Base-by-base conservation (phyloP, 208 protist species). In the Porcisia hertigi region DNA sequence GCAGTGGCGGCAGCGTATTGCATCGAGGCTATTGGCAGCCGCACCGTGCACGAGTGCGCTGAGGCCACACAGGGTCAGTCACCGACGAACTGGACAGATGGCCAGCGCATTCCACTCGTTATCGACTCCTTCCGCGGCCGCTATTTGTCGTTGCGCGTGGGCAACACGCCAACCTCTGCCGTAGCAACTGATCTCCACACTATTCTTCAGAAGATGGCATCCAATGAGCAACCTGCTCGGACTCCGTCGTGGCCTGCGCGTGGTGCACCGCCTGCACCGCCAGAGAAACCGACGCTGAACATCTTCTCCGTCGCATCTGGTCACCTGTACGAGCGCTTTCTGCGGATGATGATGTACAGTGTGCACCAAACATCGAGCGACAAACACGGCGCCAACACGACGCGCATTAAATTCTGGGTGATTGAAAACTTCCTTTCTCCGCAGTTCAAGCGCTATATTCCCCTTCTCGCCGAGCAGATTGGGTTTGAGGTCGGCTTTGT, bases 331-430 rank as follows among this genome's bases (percentile, higher is more conserved):
- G 99, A 99, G 83, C 93, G 99, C 25, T 99, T 99, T 72, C 77
- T 99, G 23, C 94, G 97, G 66, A 99, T 99, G 86, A 99, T 99
- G 99, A 99, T 99, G 89, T 84, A 98, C 71, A 98, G 88, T 53
- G 98, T 99, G 9, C 83, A 98, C 70, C 89, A 93, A n/a, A 86
- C 98, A 36, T 93, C 88, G 16, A 96, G 94, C 0, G 85, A 98
- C 69, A 75, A 84, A 54, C 86, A 91, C 83, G 88, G 87, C 60
- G 75, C 75, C 18, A 94, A 92, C 77, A 89, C 83, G 66, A 93
- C 90, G 20, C 85, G 90, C 58, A 98, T 99, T 67, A 99, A 99
- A 83, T 99, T 99, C 79, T 99, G 99, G 99, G 89, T 99, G 9
- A 88, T 99, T 52, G 93, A 98, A 52, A 99, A 99, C 81, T 99